A percentile compares a stretch with the other conserved stretches of the same genome.
Conservation (phyloP, 2,329 filamentous ascomycete genomes). For the Myrmaecium sp. region DNA sequence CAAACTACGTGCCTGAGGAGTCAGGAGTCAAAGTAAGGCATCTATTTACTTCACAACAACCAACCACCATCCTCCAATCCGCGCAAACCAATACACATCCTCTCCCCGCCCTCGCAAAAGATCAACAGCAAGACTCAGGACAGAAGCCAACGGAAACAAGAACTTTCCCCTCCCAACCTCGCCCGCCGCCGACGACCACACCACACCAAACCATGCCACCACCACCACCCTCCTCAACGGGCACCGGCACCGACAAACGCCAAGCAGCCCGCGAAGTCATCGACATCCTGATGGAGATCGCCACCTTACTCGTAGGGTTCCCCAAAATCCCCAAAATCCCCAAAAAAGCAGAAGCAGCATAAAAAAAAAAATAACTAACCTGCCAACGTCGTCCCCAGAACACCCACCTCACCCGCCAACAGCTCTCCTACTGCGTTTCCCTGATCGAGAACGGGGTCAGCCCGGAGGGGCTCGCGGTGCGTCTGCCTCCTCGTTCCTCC, state of each 20-base stretch:
- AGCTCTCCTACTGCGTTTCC: slow-evolving; percentile 86
- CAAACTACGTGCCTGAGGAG: no score
- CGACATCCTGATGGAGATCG: slow-evolving; percentile 69
- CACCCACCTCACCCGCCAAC: slow-evolving; percentile 78
- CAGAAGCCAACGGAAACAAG: no score
- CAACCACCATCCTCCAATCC: no score
- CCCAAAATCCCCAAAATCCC: neutral
- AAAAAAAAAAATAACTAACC: neutral
- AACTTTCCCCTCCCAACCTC: no score
- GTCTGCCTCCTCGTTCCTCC: slow-evolving; percentile 18
- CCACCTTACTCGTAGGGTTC: slow-evolving; percentile 62
- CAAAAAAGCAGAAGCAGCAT: neutral
- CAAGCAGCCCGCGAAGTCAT: slow-evolving; percentile 67
- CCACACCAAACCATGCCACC: neutral
- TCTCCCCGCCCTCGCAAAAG: no score
- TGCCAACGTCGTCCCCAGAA: slow-evolving; percentile 41
- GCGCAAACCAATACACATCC: no score
- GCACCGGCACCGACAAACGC: slow-evolving; percentile 40
- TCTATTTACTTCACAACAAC: no score
- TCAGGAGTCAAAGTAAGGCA: no score
- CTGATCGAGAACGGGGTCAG: slow-evolving; percentile 96
- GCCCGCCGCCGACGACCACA: no score
- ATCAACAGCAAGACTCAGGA: no score
- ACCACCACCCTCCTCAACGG: neutral
- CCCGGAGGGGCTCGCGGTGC: slow-evolving; percentile 81